Evolutionary conservation across 768 basidiomycete species (phyloP).

Genomic region (Tylopilus intermedius): DNA sequence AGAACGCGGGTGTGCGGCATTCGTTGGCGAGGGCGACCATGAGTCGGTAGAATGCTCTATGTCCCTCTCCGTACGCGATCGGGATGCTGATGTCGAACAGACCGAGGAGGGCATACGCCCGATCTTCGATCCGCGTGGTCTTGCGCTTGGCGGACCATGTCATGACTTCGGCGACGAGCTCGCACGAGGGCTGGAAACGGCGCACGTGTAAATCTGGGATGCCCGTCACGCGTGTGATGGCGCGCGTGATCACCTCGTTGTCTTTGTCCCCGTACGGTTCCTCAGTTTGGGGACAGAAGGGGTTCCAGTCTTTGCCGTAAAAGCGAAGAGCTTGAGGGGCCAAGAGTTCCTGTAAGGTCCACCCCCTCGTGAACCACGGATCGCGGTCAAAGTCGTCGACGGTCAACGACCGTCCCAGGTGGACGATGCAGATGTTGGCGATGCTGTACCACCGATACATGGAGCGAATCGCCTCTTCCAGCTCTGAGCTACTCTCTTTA

Average conservation of each 20-base stretch:
- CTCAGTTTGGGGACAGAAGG: conserved; percentile 1
- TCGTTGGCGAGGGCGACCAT: conserved; percentile 12
- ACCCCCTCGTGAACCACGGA: conserved; percentile 13
- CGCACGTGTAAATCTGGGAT: neutral
- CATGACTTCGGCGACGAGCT: conserved; percentile 8
- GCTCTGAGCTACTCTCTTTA: conserved; percentile 11
- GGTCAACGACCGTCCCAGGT: conserved; percentile 7
- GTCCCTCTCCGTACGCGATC: conserved; percentile 9
- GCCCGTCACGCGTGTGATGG: conserved; percentile 5
- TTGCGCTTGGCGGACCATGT: conserved; percentile 7
- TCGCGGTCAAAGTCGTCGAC: conserved; percentile 16
- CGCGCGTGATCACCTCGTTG: neutral
- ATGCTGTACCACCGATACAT: conserved; percentile 17
- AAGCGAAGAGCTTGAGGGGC: conserved; percentile 8
- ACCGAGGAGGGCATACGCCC: conserved; percentile 10
- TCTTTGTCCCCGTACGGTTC: conserved; percentile 4
- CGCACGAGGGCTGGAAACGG: conserved; percentile 3
- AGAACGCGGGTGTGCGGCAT: conserved; percentile 5
- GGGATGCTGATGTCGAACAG: conserved; percentile 10
- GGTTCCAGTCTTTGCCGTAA: conserved; percentile 12
- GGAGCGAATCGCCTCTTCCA: conserved; percentile 11
- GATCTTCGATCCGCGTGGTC: conserved; percentile 8
- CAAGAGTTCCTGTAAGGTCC: conserved; percentile 16
- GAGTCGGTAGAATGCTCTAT: conserved; percentile 8
- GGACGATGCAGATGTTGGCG: conserved; percentile 16